A percentile compares a stretch with the other conserved stretches of the same genome.
Conservation (phyloP, 345 rosid species). For the Populus alba region DNA sequence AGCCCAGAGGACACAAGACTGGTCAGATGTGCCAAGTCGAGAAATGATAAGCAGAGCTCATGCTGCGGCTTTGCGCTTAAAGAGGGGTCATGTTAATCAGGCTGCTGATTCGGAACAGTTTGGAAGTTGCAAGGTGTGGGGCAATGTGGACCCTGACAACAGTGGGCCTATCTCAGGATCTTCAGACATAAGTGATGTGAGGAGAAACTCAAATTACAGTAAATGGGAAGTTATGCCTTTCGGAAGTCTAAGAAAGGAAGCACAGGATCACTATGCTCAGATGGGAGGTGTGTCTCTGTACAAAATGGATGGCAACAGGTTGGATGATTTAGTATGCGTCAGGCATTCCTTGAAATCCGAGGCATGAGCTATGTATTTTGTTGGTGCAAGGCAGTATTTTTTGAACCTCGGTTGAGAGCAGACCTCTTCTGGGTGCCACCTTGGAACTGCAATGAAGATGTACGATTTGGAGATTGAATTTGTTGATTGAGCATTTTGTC, state of each 20-base stretch:
- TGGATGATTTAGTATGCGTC: constrained; percentile 92
- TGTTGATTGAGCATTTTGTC: not conserved
- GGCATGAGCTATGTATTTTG: constrained; percentile 1
- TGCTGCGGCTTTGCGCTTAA: constrained; percentile 69
- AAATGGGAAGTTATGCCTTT: constrained; percentile 90
- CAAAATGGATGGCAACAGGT: constrained; percentile 94
- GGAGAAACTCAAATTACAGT: constrained; percentile 74
- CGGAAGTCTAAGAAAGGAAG: constrained; percentile 81
- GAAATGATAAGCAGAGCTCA: constrained; percentile 74
- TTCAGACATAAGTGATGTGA: constrained; percentile 66
- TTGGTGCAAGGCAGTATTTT: not conserved
- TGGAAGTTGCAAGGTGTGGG: constrained; percentile 94
- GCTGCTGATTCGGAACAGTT: constrained; percentile 54
- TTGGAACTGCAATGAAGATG: not conserved
- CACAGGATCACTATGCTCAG: constrained; percentile 63
- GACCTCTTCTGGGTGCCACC: not conserved
- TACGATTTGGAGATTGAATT: not conserved
- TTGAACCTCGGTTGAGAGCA: not conserved
- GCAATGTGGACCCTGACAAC: constrained; percentile 45
- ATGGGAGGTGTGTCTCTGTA: constrained; percentile 81
- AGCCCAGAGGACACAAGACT: constrained; percentile 63
- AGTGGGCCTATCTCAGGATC: constrained; percentile 74
- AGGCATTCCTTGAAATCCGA: constrained; percentile 35
- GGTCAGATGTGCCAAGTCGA: constrained; percentile 83
- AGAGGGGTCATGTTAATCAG: constrained; percentile 45